Evolutionary conservation across 768 basidiomycete species (phyloP).

Genomic region (Mycena galericulata): DNA sequence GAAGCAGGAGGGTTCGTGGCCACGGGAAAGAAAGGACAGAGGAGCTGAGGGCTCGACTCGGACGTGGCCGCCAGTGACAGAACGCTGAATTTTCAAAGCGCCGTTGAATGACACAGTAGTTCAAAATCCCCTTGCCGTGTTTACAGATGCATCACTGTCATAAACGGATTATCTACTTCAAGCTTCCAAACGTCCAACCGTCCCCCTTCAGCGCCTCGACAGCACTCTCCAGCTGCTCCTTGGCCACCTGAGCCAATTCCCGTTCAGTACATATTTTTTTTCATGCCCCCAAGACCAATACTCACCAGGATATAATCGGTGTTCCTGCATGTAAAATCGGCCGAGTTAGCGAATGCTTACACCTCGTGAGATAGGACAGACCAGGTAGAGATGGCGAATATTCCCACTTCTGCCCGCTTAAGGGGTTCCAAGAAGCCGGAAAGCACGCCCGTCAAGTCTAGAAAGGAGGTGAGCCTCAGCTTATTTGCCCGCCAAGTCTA

Average conservation of each 20-base stretch:
- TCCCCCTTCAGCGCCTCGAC: slow-evolving; percentile 57
- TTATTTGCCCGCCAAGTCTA: neutral
- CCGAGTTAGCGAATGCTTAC: slow-evolving; percentile 11
- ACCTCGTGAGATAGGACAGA: slow-evolving; percentile 39
- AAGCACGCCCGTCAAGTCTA: slow-evolving; percentile 70
- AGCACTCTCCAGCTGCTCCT: slow-evolving; percentile 54
- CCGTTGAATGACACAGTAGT: neutral
- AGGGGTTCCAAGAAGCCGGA: slow-evolving; percentile 66
- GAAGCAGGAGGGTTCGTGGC: slow-evolving; percentile 16
- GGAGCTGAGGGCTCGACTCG: slow-evolving; percentile 1
- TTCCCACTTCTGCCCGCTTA: slow-evolving; percentile 60
- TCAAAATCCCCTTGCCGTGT: neutral
- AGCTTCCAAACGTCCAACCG: slow-evolving; percentile 61
- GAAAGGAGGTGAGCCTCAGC: slow-evolving; percentile 1
- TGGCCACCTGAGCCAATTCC: slow-evolving; percentile 49
- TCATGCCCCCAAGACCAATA: neutral
- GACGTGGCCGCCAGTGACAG: slow-evolving; percentile 11
- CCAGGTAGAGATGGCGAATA: slow-evolving; percentile 77
- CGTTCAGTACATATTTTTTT: neutral
- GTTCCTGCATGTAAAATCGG: slow-evolving; percentile 64
- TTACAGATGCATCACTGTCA: neutral
- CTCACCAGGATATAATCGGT: slow-evolving; percentile 69
- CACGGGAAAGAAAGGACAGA: slow-evolving; percentile 5
- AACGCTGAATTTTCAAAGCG: neutral
- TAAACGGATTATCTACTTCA: neutral